Evolutionary conservation across 1,284 basidiomycete genomes (phyloP).

Genomic region (Farysia itapuensis): DNA sequence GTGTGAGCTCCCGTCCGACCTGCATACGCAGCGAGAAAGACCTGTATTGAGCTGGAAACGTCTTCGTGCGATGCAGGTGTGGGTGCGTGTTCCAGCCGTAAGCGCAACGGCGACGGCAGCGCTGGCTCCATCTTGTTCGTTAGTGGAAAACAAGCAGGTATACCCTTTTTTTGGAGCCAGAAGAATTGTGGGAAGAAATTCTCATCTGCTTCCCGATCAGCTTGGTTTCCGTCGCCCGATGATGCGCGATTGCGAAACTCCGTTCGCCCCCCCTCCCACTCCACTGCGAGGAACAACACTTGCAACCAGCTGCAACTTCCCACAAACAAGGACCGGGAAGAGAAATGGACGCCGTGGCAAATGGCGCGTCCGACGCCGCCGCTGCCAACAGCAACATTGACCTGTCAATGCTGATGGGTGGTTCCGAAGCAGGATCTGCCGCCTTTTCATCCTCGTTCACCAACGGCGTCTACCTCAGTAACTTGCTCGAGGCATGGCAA

Average conservation of each 20-base stretch:
- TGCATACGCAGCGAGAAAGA: constrained; percentile 20
- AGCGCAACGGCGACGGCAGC: constrained; percentile 17
- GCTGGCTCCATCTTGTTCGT: constrained; percentile 23
- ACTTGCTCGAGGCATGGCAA: constrained; percentile 12
- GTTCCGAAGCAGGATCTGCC: constrained; percentile 2
- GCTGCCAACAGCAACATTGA: constrained; percentile 5
- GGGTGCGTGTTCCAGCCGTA: constrained; percentile 4
- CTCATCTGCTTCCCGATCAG: too few species aligned
- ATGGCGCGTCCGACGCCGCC: too few species aligned
- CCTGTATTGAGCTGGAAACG: constrained; percentile 7
- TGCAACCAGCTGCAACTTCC: too few species aligned
- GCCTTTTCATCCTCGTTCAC: not conserved
- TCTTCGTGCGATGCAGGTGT: constrained; percentile 2
- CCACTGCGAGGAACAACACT: too few species aligned
- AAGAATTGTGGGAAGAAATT: too few species aligned
- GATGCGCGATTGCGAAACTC: too few species aligned
- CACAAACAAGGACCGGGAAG: too few species aligned
- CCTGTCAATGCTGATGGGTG: constrained; percentile 19
- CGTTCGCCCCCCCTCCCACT: too few species aligned
- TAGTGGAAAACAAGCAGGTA: too few species aligned
- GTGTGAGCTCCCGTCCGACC: constrained; percentile 17
- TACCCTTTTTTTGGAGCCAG: too few species aligned
- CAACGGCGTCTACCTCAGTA: not conserved
- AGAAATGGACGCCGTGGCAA: too few species aligned
- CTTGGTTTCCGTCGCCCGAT: too few species aligned